A percentile compares a stretch with the other conserved stretches of the same genome.
Conservation (phyloP, 768 basidiomycete genomes). For the Agrocybe chaxingu region DNA sequence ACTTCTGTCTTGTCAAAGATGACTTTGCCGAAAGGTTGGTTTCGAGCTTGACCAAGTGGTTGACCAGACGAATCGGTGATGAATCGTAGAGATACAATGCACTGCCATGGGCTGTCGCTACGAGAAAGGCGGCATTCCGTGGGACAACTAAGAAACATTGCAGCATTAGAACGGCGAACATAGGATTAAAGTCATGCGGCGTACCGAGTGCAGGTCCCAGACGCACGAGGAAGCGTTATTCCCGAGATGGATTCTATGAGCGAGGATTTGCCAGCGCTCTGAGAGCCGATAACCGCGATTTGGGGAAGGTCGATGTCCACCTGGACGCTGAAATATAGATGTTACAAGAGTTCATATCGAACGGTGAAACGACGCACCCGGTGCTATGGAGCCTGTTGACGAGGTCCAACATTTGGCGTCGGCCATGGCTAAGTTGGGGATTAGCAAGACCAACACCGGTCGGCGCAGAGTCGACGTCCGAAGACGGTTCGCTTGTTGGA, state of each 20-base stretch:
- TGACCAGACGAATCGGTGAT: conserved; percentile 36
- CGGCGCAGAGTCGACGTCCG: too few species aligned
- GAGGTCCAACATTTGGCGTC: conserved; percentile 52
- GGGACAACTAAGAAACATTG: conserved; percentile 39
- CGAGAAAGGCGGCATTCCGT: conserved; percentile 53
- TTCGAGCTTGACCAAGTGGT: conserved; percentile 34
- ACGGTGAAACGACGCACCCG: conserved; percentile 36
- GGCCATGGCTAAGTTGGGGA: conserved; percentile 31
- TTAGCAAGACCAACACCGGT: conserved; percentile 47
- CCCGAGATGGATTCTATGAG: conserved; percentile 77
- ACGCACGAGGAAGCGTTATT: conserved; percentile 62
- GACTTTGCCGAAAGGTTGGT: conserved; percentile 40
- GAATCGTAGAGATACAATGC: conserved; percentile 45
- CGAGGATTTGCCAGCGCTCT: conserved; percentile 76
- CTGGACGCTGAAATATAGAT: conserved; percentile 44
- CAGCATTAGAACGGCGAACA: background rate
- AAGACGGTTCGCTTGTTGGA: too few species aligned
- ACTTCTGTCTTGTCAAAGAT: conserved; percentile 53
- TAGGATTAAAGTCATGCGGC: background rate
- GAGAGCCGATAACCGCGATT: conserved; percentile 70
- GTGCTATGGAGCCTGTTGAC: conserved; percentile 57
- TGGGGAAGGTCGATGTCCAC: conserved; percentile 70
- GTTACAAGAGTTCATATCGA: too few species aligned
- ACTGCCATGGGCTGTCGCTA: conserved; percentile 43
- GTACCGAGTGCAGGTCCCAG: conserved; percentile 77